Conservation (phyloP, 805 yeast genomes). For the Ascoidea rubescens region DNA sequence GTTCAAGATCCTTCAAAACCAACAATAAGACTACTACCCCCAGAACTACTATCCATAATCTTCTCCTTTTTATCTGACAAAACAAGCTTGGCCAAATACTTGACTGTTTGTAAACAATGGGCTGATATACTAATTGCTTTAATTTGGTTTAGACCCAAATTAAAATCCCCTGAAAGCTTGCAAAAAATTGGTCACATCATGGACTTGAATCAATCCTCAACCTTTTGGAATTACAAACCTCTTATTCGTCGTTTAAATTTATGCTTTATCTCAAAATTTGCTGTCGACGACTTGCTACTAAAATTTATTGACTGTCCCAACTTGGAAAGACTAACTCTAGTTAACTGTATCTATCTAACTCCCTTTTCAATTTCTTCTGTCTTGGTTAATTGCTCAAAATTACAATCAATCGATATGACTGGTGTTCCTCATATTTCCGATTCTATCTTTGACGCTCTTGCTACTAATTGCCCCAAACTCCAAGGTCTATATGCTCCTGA, state of each 20-base stretch:
- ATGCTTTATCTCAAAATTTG: constrained; percentile 53
- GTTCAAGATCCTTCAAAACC: not conserved
- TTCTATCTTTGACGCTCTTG: constrained; percentile 52
- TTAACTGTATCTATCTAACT: constrained; percentile 58
- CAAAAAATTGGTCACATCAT: constrained; percentile 42
- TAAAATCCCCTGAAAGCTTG: constrained; percentile 36
- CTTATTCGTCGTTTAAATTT: constrained; percentile 72
- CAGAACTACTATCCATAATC: constrained; percentile 47
- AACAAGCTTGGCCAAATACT: constrained; percentile 41
- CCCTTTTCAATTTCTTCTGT: constrained; percentile 48
- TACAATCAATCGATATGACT: constrained; percentile 81
- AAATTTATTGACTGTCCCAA: constrained; percentile 56
- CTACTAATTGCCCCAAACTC: constrained; percentile 55
- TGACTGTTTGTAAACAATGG: constrained; percentile 73
- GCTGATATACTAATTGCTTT: constrained; percentile 64
- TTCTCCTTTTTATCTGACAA: constrained; percentile 50
- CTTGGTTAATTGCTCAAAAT: constrained; percentile 46
- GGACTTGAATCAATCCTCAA: constrained; percentile 28
- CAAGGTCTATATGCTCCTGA: constrained; percentile 89
- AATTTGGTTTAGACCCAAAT: constrained; percentile 78
- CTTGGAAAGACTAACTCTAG: constrained; percentile 75
- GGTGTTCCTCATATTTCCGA: constrained; percentile 63
- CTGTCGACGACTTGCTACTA: constrained; percentile 49
- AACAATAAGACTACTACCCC: constrained; percentile 22
- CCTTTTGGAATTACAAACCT: constrained; percentile 52